Percentiles rank a stretch among this genome's conserved stretches.
These are phyloP conservation scores for Fraxinus dipetala DNA, from an alignment of 305 asterid species.

Conservation along the genomic window DNA sequence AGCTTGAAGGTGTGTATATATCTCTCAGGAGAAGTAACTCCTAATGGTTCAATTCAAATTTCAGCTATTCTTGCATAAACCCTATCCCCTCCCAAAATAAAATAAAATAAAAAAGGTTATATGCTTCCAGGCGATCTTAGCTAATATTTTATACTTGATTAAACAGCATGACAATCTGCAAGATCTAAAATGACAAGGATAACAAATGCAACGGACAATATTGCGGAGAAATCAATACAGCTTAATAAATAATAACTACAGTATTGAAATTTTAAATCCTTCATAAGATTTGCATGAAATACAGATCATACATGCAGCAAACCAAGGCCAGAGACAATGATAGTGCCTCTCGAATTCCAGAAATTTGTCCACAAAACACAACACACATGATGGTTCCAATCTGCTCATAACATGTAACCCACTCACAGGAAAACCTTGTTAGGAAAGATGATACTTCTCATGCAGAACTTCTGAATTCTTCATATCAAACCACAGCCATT, in stretches of 20 bases:
- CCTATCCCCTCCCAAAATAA: neutral
- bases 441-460: neutral
- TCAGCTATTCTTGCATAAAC: neutral
- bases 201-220: neutral
- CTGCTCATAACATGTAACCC: slow-evolving; percentile 9
- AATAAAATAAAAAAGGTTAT: neutral
- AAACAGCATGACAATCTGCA: neutral
- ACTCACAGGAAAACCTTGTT: slow-evolving; percentile 11
- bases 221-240: neutral
- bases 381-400: slow-evolving; percentile 15
- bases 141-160: neutral
- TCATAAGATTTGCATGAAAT: neutral
- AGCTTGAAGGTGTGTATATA: too few relatives aligned
- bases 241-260: neutral
- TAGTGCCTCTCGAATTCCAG: slow-evolving; percentile 12
- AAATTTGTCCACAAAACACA: neutral
- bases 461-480: slow-evolving; percentile 17
- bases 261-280: neutral
- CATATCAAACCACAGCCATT: neutral
- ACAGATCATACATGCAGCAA: neutral
- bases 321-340: neutral
- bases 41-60: neutral
- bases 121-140: neutral
- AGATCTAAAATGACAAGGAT: neutral
- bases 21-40: neutral